Percentiles rank a stretch among this genome's conserved stretches.
Conservation (phyloP, 768 basidiomycete genomes). For the Leucogyrophana mollusca region DNA sequence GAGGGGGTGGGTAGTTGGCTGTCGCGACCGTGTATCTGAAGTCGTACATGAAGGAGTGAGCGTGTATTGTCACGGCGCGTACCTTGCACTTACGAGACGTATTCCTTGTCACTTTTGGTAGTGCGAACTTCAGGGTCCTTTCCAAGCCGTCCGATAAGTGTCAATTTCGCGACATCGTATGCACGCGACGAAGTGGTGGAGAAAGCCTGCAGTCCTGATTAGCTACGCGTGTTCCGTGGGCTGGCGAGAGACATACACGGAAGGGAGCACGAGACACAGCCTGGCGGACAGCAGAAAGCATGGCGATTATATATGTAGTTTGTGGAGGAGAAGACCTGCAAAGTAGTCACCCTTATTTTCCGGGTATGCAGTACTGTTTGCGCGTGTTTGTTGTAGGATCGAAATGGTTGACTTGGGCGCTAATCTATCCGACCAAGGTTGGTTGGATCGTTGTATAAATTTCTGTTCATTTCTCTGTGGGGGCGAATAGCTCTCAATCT, state of each 20-base stretch:
- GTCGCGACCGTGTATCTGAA: conserved; percentile 79
- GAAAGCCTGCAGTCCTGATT: conserved; percentile 51
- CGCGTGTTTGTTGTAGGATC: conserved; percentile 15
- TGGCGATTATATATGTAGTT: conserved; percentile 18
- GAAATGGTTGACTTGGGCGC: conserved; percentile 12
- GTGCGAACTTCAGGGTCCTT: conserved; percentile 68
- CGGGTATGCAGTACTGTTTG: neutral
- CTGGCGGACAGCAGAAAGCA: conserved; percentile 55
- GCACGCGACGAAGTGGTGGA: conserved; percentile 54
- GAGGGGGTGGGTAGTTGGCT: conserved; percentile 54
- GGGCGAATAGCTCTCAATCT: too few species aligned
- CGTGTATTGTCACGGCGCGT: neutral
- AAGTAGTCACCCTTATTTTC: neutral
- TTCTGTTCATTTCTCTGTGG: conserved; percentile 5
- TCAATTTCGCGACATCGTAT: conserved; percentile 71
- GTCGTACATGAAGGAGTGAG: conserved; percentile 3
- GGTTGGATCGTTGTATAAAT: conserved; percentile 1
- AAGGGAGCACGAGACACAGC: conserved; percentile 35
- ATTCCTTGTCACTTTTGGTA: conserved; percentile 78
- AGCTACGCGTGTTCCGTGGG: neutral
- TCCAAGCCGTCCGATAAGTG: conserved; percentile 71
- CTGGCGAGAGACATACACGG: conserved; percentile 44
- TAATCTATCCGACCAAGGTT: conserved; percentile 3
- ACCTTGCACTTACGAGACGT: conserved; percentile 53
- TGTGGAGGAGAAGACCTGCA: neutral